These are phyloP conservation scores for Bifiguratus adelaidae DNA, from an alignment of 192 early-diverging fungal genomes.

Conservation along the genomic window DNA sequence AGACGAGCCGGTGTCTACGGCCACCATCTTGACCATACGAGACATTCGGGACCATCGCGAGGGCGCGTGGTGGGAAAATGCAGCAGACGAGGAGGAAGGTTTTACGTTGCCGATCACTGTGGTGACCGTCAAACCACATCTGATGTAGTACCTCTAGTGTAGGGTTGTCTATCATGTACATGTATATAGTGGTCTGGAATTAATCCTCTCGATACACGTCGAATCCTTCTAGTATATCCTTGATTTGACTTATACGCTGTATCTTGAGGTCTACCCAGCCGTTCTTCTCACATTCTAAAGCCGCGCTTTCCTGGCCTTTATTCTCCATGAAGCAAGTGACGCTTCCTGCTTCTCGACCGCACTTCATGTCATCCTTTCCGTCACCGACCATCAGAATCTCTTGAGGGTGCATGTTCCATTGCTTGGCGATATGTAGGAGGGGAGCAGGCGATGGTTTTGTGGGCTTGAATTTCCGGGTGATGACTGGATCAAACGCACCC, in stretches of 20 bases:
- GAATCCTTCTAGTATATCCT: not conserved
- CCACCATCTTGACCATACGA: no score
- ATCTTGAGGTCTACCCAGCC: not conserved
- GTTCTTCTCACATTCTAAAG: not conserved
- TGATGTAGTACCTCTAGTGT: no score
- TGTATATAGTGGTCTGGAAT: no score
- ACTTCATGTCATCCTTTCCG: constrained; percentile 34
- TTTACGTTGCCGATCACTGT: no score
- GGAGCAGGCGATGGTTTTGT: constrained; percentile 30
- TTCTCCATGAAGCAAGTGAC: constrained; percentile 29
- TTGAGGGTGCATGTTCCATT: constrained; percentile 26
- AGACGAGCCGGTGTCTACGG: no score
- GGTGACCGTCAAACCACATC: no score
- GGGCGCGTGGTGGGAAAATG: no score
- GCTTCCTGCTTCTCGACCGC: constrained; percentile 28
- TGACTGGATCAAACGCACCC: constrained; percentile 24
- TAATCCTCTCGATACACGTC: no score
- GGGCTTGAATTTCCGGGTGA: constrained; percentile 31
- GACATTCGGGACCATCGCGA: no score
- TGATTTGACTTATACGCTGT: not conserved
- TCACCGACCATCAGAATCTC: constrained; percentile 42
- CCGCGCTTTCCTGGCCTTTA: not conserved
- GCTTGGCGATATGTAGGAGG: constrained; percentile 22
- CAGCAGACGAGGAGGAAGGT: no score
- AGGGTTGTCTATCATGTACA: no score